These are phyloP conservation scores for Gymnopus androsaceus DNA, from an alignment of 1,284 basidiomycete genomes.

Conservation along the genomic window DNA sequence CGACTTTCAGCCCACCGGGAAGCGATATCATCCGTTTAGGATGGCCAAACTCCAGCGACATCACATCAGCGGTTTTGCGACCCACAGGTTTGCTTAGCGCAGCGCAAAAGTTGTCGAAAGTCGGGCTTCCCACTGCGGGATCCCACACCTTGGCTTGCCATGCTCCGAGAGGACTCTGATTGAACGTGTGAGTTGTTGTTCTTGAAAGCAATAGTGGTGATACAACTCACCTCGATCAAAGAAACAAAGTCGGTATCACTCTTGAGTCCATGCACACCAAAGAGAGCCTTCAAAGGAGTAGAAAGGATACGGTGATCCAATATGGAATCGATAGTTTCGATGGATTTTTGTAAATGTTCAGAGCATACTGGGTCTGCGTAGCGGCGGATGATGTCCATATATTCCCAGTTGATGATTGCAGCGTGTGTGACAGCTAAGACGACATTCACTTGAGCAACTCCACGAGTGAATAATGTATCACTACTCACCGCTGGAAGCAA, in stretches of 20 bases:
- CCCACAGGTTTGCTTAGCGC: constrained; percentile 49
- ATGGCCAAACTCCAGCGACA: constrained; percentile 44
- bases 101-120: constrained; percentile 75
- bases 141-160: constrained; percentile 73
- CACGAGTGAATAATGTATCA: constrained; percentile 6
- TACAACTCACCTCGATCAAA: constrained; percentile 52
- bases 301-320: constrained; percentile 44
- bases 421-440: constrained; percentile 72
- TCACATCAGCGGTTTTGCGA: constrained; percentile 14
- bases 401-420: constrained; percentile 75
- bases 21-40: constrained; percentile 45
- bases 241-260: constrained; percentile 82
- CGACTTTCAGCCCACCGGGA: constrained; percentile 47
- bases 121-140: constrained; percentile 59
- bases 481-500: constrained; percentile 80
- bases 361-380: constrained; percentile 78
- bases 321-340: constrained; percentile 65
- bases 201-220: neutral
- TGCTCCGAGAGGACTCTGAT: constrained; percentile 40
- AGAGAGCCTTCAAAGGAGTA: constrained; percentile 63
- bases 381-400: constrained; percentile 83
- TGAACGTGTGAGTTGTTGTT: neutral
- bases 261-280: constrained; percentile 67
- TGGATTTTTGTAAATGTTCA: constrained; percentile 63
- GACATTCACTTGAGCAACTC: neutral